Evolutionary conservation across 2,329 filamentous ascomycete species (phyloP), one percentile per base, ranked within the genome.

Genomic region (Beauveria brongniartii): DNA sequence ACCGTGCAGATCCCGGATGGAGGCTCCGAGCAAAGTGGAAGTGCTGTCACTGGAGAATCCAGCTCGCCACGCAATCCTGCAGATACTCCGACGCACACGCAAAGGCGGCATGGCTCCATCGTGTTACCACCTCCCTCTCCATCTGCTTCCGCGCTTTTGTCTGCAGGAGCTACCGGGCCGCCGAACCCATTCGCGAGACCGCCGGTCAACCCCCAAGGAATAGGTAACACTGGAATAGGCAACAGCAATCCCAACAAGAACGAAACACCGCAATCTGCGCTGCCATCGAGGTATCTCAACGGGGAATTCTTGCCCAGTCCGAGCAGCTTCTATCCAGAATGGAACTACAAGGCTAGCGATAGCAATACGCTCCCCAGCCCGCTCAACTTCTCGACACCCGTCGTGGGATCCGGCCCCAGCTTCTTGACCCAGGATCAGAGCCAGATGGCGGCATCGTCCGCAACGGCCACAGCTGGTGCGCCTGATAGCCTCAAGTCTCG

Each of bases 1-100:
- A 96, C 91, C 67, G 91, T 99, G 5, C 92, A 97, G 70, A 99
- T 99, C 68, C 94, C 94, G 0, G 93, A 92, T 66, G 94, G 96
- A 69, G 86, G 87, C 46, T 95, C 91, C 10, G 91, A 96, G 67
- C 78, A 78, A 50, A 85, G 82, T 51, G 90, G 86, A 61, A 88
- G 83, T 63, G 88, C 86, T 63, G 88, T 86, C 43, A 90, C 89
- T 3, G 90, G 82, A 52, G 90, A 90, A 60, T 90, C 89, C 72
- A 72, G 83, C 72, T 78, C 89, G 69, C 73, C 88, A 37, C 82
- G 83, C 47, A 84, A 85, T 44, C 80, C 83, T 20, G 80, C 78
- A 47, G 82, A 83, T 47, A 78, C 80, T 2, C 84, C 86, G 7
- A 82, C 84, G 3, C 83, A 85, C 52, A 40, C 59, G 24, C 81